These are phyloP conservation scores for Ulvella scutata DNA, from an alignment of 139 green algal species.

Conservation along the genomic window DNA sequence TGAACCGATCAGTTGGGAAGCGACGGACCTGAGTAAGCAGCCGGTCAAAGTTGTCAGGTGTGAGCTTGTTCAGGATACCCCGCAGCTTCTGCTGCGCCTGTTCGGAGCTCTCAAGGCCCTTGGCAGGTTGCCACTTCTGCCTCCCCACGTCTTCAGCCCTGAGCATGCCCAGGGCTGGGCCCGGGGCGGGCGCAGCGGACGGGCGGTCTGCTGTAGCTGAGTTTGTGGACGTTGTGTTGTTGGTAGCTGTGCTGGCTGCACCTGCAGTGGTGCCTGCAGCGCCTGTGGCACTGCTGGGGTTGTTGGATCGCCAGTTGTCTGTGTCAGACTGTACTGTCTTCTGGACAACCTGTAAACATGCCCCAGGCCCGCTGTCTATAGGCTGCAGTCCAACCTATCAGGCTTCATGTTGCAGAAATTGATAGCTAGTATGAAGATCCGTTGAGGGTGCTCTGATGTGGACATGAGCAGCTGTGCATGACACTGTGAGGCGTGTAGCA, in stretches of 20 bases:
- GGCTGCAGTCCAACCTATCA: no score
- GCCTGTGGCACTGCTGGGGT: neutral
- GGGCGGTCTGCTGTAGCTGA: neutral
- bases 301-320: neutral
- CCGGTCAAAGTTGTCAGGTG: constrained; percentile 96
- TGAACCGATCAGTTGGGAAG: neutral
- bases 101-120: neutral
- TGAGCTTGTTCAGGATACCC: constrained; percentile 99
- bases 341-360: no score
- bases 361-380: no score
- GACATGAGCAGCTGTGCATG: no score
- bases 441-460: no score
- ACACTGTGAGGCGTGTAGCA: no score
- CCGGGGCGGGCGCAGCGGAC: neutral
- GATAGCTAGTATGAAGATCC: no score
- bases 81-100: constrained; percentile 83
- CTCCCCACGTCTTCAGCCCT: constrained; percentile 48
- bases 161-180: constrained; percentile 31
- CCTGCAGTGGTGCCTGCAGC: neutral
- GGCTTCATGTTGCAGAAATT: no score
- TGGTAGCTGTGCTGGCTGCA: neutral
- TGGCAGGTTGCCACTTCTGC: constrained; percentile 6
- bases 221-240: neutral
- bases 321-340: no score
- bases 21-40: constrained; percentile 55